Base-by-base conservation (phyloP, 768 basidiomycete genomes). In the Lactarius akahatsu region DNA sequence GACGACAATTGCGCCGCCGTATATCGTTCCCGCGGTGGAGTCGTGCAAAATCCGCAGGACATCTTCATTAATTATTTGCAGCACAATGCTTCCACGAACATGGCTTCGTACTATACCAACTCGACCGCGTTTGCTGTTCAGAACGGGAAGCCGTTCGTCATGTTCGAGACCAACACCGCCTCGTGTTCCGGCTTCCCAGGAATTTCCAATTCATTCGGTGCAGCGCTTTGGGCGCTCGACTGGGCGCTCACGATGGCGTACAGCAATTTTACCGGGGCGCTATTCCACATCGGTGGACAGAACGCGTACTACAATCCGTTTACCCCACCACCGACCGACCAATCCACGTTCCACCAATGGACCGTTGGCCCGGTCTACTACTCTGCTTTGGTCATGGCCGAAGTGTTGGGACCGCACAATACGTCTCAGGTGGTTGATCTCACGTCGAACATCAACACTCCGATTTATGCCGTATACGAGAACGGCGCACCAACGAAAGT, bases 311-410 rank as follows among this genome's bases (percentile, higher is more conserved):
- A 90, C 71, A 90, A 90, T 76, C 77, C 69, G 26, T 77, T 77
- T 68, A 77, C 79, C 67, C 82, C 85, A 0, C 83, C 83, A 2
- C 83, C 82, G 3, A 79, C 74, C n/a, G 88, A 86, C 70, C 79
- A 85, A 68, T 82, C 85, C 0, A 69, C 77, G 0, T 84, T 79
- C 74, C 81, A 83, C 63, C 78, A 88, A 75, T 93, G 90, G 90
- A 89, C 89, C 0, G 80, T 90, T 36, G 90, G 89, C 4, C 82
- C 89, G 0, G 76, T 88, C 57, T 92, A 89, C 77, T 94, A 94
- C 76, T 82, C 91, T 0, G 81, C 86, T 1, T 76, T 95, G 28
- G 81, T 87, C 67, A 79, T 89, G 52, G 83, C 91, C 0, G 92
- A 94, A 74, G 79, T 82, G 2, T 78, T 93, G 38, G 91, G 91